Evolutionary conservation across 805 yeast genomes (phyloP).

Genomic region (Brettanomyces sp.): DNA sequence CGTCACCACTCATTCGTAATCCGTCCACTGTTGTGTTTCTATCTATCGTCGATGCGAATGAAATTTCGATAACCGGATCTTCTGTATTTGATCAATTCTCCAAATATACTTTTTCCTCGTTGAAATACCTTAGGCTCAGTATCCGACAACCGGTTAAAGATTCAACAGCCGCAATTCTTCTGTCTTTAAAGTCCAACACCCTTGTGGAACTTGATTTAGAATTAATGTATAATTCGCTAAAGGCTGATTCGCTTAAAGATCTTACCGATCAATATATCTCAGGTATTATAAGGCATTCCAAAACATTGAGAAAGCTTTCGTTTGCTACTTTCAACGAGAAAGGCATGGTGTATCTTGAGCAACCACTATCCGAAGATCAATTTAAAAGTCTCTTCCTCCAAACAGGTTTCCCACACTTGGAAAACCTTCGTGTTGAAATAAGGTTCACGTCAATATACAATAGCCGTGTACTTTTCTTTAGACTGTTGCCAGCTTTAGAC

Average conservation of each 20-base stretch:
- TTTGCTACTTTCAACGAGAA: conserved; percentile 16
- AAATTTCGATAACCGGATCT: background rate
- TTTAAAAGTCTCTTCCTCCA: conserved; percentile 9
- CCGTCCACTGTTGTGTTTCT: background rate
- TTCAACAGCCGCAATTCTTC: conserved; percentile 10
- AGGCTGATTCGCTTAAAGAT: conserved; percentile 8
- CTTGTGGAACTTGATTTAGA: conserved; percentile 16
- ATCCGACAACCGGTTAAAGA: conserved; percentile 15
- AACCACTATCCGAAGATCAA: conserved; percentile 11
- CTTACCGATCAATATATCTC: conserved; percentile 12
- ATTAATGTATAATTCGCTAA: conserved; percentile 14
- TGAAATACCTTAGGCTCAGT: conserved; percentile 10
- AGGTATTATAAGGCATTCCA: conserved; percentile 8
- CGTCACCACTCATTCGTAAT: too few relatives aligned
- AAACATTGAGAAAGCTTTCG: conserved; percentile 15
- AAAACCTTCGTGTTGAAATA: conserved; percentile 31
- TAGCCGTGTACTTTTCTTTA: conserved; percentile 20
- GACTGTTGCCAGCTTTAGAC: conserved; percentile 19
- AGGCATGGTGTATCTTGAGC: conserved; percentile 11
- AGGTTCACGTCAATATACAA: conserved; percentile 24
- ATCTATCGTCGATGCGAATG: background rate
- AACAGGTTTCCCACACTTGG: conserved; percentile 17
- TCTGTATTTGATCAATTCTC: background rate
- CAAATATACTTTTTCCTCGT: background rate
- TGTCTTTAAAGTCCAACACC: conserved; percentile 8